These are phyloP conservation scores for Leptoxyphium fumago DNA, from an alignment of 2,329 filamentous ascomycete genomes.

Conservation along the genomic window DNA sequence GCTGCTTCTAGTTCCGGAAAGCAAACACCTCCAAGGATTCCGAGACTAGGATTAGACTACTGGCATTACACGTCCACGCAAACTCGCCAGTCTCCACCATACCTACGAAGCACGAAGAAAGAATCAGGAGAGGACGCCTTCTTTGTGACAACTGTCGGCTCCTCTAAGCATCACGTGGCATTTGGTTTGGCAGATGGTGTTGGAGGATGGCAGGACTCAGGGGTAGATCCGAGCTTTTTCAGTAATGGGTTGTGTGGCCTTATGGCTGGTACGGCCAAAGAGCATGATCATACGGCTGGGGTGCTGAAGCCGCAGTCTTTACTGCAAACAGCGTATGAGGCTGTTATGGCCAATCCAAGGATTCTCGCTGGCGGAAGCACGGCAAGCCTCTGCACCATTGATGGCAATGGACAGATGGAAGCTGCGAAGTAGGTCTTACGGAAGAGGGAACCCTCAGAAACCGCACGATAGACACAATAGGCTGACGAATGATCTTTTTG, in stretches of 20 bases:
- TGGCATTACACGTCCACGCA: slow-evolving; percentile 21
- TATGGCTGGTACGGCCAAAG: slow-evolving; percentile 48
- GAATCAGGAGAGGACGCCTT: slow-evolving; percentile 89
- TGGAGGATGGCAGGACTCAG: slow-evolving; percentile 84
- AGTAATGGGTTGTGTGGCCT: slow-evolving; percentile 86
- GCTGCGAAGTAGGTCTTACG: slow-evolving; percentile 53
- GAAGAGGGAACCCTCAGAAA: neutral
- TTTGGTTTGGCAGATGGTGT: slow-evolving; percentile 91
- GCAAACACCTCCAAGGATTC: slow-evolving; percentile 18
- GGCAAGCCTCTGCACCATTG: slow-evolving; percentile 70
- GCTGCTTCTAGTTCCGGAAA: slow-evolving; percentile 23
- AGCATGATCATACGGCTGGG: slow-evolving; percentile 27
- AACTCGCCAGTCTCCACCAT: slow-evolving; percentile 32
- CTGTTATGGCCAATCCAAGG: slow-evolving; percentile 56
- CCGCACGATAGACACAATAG: neutral
- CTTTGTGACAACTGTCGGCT: slow-evolving; percentile 64
- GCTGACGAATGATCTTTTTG: slow-evolving; percentile 2
- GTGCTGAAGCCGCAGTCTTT: slow-evolving; percentile 43
- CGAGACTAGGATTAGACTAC: slow-evolving; percentile 36
- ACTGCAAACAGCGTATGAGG: slow-evolving; percentile 73
- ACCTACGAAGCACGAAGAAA: slow-evolving; percentile 34
- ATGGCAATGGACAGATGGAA: slow-evolving; percentile 59
- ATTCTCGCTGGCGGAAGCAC: slow-evolving; percentile 81
- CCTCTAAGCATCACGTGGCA: slow-evolving; percentile 54
- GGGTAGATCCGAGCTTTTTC: slow-evolving; percentile 88